Percentiles rank a stretch among this genome's conserved stretches.
phyloP scores from a whole-genome alignment of 1,284 basidiomycete species.

The Ceratobasidium sp. region DNA sequence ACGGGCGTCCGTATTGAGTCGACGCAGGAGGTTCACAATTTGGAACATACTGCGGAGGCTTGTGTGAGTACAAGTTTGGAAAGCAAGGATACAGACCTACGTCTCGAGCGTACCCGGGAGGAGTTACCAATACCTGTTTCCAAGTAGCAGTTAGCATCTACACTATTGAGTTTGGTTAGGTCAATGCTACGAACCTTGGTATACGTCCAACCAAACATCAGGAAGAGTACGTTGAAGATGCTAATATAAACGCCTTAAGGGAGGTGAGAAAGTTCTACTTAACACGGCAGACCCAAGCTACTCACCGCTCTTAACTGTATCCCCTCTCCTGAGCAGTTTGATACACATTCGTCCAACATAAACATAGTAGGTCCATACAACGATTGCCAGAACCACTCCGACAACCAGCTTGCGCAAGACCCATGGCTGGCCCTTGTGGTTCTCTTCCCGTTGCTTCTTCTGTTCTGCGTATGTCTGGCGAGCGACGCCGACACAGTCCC shows the following conservation, averaged over 20 bases:
- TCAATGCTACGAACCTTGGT: slow-evolving; percentile 57
- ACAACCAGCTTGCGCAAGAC: slow-evolving; percentile 65
- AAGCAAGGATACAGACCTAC: slow-evolving; percentile 53
- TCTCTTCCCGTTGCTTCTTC: background rate
- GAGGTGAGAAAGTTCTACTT: slow-evolving; percentile 10
- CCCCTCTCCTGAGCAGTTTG: slow-evolving; percentile 61
- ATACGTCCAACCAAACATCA: slow-evolving; percentile 79
- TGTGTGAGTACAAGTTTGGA: background rate
- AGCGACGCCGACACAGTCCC: slow-evolving; percentile 23
- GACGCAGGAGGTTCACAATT: slow-evolving; percentile 40
- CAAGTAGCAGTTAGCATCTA: background rate
- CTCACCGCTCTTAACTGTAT: slow-evolving; percentile 20
- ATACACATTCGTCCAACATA: slow-evolving; percentile 70
- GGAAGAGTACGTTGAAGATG: slow-evolving; percentile 63
- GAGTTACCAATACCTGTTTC: slow-evolving; percentile 60
- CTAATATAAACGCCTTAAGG: slow-evolving; percentile 64
- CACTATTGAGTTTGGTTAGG: background rate
- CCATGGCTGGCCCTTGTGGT: slow-evolving; percentile 61
- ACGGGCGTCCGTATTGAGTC: slow-evolving; percentile 25
- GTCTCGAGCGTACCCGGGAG: slow-evolving; percentile 72
- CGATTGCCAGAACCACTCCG: slow-evolving; percentile 58
- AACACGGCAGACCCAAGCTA: background rate
- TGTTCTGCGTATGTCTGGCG: background rate
- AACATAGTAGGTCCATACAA: slow-evolving; percentile 71
- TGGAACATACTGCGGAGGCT: slow-evolving; percentile 46